Evolutionary conservation across 2,329 filamentous ascomycete species (phyloP).

Genomic region (Verticillium alfalfae): DNA sequence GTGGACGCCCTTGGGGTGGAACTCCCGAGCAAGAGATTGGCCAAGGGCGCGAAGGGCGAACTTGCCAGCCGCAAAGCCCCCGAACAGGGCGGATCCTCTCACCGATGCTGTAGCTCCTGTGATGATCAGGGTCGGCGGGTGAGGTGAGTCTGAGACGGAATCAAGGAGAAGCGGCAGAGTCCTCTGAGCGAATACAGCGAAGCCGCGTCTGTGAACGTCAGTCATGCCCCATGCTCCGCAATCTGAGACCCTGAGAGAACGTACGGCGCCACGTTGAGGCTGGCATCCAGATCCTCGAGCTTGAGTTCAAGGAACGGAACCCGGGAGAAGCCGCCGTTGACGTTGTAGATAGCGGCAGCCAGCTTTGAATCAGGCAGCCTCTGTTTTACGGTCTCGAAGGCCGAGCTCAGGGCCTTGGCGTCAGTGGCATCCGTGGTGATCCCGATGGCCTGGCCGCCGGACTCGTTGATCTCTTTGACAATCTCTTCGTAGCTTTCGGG

Average conservation of each 20-base stretch:
- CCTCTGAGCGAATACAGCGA: slow-evolving; percentile 70
- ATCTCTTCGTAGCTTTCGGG: slow-evolving; percentile 61
- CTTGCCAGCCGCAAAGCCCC: slow-evolving; percentile 72
- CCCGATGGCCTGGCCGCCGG: slow-evolving; percentile 65
- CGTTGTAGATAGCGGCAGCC: slow-evolving; percentile 68
- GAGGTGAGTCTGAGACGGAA: slow-evolving; percentile 43
- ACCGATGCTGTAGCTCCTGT: slow-evolving; percentile 81
- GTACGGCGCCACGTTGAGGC: slow-evolving; percentile 43
- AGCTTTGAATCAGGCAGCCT: slow-evolving; percentile 50
- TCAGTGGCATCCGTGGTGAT: slow-evolving; percentile 61
- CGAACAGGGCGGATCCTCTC: slow-evolving; percentile 64
- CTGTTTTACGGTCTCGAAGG: slow-evolving; percentile 57
- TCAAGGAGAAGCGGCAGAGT: slow-evolving; percentile 66
- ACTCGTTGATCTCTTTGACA: slow-evolving; percentile 60
- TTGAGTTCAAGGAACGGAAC: slow-evolving; percentile 56
- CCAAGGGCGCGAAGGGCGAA: slow-evolving; percentile 70
- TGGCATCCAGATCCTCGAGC: slow-evolving; percentile 41
- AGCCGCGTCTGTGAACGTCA: slow-evolving; percentile 46
- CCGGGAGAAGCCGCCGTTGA: slow-evolving; percentile 42
- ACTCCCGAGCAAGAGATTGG: slow-evolving; percentile 76
- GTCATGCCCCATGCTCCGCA: neutral
- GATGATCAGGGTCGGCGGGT: slow-evolving; percentile 77
- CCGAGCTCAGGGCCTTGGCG: slow-evolving; percentile 27
- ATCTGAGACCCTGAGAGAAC: slow-evolving; percentile 14
- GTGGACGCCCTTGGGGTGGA: slow-evolving; percentile 78